These are phyloP conservation scores for Lachnellula suecica DNA, from an alignment of 2,329 filamentous ascomycete genomes.

Conservation along the genomic window DNA sequence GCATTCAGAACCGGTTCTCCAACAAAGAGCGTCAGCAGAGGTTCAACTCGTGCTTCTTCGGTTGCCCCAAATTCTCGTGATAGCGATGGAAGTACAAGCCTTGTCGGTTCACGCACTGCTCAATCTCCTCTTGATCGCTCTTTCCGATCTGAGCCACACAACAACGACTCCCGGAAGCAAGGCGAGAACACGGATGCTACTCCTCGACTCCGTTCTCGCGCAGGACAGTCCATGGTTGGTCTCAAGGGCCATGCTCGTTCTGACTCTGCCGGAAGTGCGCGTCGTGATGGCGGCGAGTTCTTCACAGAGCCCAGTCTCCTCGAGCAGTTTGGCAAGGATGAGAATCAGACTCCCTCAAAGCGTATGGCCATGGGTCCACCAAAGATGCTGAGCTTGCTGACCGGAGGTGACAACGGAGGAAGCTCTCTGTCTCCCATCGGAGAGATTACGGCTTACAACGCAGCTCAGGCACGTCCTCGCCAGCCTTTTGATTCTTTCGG, in stretches of 20 bases:
- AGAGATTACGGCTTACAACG: neutral
- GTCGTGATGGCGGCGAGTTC: slow-evolving; percentile 1
- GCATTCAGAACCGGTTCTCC: neutral
- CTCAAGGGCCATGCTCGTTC: neutral
- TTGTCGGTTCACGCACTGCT: slow-evolving; percentile 6
- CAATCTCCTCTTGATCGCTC: slow-evolving; percentile 1
- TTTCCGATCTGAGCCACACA: slow-evolving; percentile 18
- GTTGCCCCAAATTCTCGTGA: neutral
- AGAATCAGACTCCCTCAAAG: neutral
- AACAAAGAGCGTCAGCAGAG: no score
- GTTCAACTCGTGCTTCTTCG: neutral
- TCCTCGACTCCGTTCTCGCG: slow-evolving; percentile 23
- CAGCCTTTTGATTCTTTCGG: slow-evolving; percentile 14
- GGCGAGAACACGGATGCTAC: neutral
- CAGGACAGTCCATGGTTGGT: slow-evolving; percentile 16
- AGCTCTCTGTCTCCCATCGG: slow-evolving; percentile 7
- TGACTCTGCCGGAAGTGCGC: neutral
- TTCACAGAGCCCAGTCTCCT: neutral
- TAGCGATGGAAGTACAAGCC: slow-evolving; percentile 12
- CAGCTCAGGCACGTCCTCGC: neutral
- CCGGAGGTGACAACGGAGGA: slow-evolving; percentile 5
- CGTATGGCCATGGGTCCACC: slow-evolving; percentile 5
- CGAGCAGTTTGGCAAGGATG: neutral
- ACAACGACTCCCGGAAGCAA: neutral
- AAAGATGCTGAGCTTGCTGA: slow-evolving; percentile 18